These are phyloP conservation scores for Ophiostoma montium DNA, from an alignment of 2,329 filamentous ascomycete species.

Conservation along the genomic window DNA sequence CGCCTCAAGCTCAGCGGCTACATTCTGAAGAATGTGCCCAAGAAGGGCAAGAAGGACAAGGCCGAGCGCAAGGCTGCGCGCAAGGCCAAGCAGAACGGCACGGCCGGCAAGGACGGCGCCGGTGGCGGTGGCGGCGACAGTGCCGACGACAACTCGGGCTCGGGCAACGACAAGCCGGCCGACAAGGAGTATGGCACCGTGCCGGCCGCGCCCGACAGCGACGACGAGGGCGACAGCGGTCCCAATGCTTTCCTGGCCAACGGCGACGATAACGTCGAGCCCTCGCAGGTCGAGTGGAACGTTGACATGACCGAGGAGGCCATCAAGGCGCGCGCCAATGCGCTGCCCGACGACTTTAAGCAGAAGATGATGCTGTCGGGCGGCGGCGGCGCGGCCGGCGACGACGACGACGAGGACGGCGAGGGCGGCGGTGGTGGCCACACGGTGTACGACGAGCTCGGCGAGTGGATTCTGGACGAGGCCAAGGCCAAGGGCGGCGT, in stretches of 20 bases:
- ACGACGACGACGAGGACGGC: conserved; percentile 64
- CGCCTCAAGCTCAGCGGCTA: conserved; percentile 94
- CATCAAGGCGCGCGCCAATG: conserved; percentile 83
- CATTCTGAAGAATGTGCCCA: conserved; percentile 88
- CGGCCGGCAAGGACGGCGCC: conserved; percentile 38
- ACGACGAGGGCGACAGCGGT: conserved; percentile 44
- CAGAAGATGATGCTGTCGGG: conserved; percentile 68
- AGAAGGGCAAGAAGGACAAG: conserved; percentile 97
- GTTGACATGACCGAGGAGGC: conserved; percentile 94
- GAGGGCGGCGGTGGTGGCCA: conserved; percentile 62
- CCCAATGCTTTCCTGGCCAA: conserved; percentile 25
- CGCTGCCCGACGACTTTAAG: conserved; percentile 90
- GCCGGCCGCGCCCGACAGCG: conserved; percentile 29
- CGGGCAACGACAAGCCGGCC: conserved; percentile 28
- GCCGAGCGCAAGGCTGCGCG: conserved; percentile 80
- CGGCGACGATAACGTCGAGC: conserved; percentile 29
- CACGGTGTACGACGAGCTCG: conserved; percentile 78
- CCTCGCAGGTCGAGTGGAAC: conserved; percentile 84
- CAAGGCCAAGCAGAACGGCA: conserved; percentile 68
- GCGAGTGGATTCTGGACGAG: conserved; percentile 76
- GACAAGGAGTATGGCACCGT: conserved; percentile 42
- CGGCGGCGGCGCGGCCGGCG: conserved; percentile 26
- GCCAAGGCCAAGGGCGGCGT: conserved; percentile 59
- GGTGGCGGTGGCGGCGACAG: conserved; percentile 46
- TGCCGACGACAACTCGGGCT: conserved; percentile 42